A percentile compares a stretch with the other conserved stretches of the same genome.
These are phyloP conservation scores for Microglena sp. DNA, from an alignment of 139 green algal species.

Conservation along the genomic window DNA sequence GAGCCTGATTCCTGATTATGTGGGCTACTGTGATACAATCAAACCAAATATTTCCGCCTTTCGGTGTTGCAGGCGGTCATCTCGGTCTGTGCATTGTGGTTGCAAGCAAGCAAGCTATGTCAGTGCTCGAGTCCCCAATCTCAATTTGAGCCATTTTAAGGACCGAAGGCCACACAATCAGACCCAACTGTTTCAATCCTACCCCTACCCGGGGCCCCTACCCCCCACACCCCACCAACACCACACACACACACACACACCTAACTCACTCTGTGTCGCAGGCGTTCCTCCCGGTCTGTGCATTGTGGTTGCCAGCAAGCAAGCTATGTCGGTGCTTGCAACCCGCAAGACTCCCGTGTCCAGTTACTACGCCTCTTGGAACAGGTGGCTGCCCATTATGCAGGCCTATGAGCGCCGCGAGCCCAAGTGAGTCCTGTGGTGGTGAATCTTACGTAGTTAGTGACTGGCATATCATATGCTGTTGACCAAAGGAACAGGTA, in stretches of 20 bases:
- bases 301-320: constrained; percentile 7
- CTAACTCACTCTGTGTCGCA: neutral
- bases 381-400: constrained; percentile 23
- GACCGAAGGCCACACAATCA: no score
- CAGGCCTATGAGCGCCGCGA: constrained; percentile 10
- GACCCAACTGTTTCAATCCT: no score
- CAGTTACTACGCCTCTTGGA: constrained; percentile 11
- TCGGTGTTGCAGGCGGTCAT: neutral
- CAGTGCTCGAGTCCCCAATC: neutral
- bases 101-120: constrained; percentile 1
- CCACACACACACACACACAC: neutral
- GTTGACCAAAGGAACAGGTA: no score
- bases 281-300: constrained; percentile 8
- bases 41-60: no score
- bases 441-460: no score
- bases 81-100: constrained; percentile 13
- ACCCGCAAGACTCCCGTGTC: constrained; percentile 5
- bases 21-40: no score
- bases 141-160: no score
- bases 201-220: no score
- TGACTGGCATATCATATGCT: no score
- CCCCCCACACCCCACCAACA: neutral
- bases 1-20: no score
- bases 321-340: neutral
- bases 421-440: no score